Evolutionary conservation across 495 filamentous ascomycete species (phyloP), one percentile per base, ranked within the genome.

Genomic region (Aspergillus haitiensis): DNA sequence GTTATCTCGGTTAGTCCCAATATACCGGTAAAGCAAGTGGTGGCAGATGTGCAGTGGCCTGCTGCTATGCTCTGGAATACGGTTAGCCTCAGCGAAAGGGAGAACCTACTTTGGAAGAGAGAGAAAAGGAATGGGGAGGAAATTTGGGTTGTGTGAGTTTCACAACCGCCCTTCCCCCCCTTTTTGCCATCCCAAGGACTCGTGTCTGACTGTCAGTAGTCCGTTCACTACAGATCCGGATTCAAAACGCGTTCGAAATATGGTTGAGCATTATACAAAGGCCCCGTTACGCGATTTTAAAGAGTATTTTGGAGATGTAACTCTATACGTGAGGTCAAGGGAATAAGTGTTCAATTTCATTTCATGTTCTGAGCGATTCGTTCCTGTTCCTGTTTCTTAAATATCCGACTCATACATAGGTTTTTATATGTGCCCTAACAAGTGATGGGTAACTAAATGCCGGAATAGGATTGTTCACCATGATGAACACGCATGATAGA

Each of bases 31-130:
- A 68, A 68, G 48, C 72, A 76, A 55, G 67, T 76, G 7, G 57
- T 76, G 5, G 70, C 68, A 36, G 73, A 76, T 60, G 56, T 64
- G 12, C 59, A 63, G 7, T 67, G 67, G 59, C 73, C 73, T 0
- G 70, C 65, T 0, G 67, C 63, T 9, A 68, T 73, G 67, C 60
- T 76, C 9, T 76, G 73, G 68, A 66, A 74, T 59, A 67, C 59
- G 9, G 67, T 73, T 1, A 46, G n/a, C 12, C 40, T 31, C n/a
- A 57, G 52, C 37, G 56, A 61, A 31, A 55, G 51, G 45, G 58
- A 64, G 39, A 45, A 33, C 12, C 42, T 39, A 49, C 47, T 15
- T 6, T 64, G 65, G 63, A 62, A 64, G 59, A 60, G 44, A 13
- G 32, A 37, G 39, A 37, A 51, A 37, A 39, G 55, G 16, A 56